A percentile compares a stretch with the other conserved stretches of the same genome.
These are phyloP conservation scores for Trichoderma koningiopsis DNA, from an alignment of 2,329 filamentous ascomycete genomes.

Conservation along the genomic window DNA sequence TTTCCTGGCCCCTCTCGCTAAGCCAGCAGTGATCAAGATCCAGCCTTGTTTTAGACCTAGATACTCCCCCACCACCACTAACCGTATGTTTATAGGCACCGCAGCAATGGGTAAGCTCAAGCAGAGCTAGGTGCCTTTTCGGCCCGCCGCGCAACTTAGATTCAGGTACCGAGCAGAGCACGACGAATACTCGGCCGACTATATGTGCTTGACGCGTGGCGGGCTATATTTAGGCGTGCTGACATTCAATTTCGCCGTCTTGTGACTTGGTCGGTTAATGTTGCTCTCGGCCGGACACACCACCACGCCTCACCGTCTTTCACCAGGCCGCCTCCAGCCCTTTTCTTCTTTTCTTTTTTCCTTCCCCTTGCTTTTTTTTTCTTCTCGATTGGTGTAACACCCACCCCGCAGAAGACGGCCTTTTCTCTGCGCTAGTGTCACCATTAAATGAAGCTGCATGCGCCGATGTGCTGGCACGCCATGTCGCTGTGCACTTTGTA, in stretches of 20 bases:
- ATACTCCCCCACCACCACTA: background rate
- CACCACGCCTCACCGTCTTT: background rate
- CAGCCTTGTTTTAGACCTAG: background rate
- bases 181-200: background rate
- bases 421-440: background rate
- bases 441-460: background rate
- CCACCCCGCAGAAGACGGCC: too few relatives aligned
- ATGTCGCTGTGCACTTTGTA: background rate
- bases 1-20: background rate
- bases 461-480: background rate
- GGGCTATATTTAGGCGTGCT: background rate
- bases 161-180: background rate
- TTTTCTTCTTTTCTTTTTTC: background rate
- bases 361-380: background rate
- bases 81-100: background rate
- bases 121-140: background rate
- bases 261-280: background rate
- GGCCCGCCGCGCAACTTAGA: background rate
- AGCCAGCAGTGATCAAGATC: background rate
- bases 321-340: background rate
- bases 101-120: background rate
- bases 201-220: background rate
- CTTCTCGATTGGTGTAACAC: background rate
- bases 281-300: background rate
- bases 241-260: too few relatives aligned